Base-by-base conservation (phyloP, 345 rosid species). In the Brassica carinata region DNA sequence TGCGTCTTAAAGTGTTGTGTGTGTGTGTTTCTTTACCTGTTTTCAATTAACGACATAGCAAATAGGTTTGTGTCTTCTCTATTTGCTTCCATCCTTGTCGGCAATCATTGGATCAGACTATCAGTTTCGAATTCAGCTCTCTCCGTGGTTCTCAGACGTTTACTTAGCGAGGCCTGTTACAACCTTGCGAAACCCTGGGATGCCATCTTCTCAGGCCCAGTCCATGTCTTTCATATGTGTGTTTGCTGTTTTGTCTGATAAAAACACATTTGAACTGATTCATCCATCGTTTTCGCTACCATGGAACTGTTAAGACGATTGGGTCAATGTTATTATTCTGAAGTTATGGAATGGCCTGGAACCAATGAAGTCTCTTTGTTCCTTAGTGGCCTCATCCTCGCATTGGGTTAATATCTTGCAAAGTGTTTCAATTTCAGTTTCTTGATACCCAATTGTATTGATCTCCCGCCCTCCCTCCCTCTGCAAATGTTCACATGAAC, bases 161-260 rank as follows among this genome's bases (percentile, higher is more conserved):
- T 90, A 62, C 70, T 94, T 11, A 92, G 92, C 87, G 70, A 84
- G 97, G 26, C 98, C 98, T 17, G 72, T 38, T 66, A 34, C 93
- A 26, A 86, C 85, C 7, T 43, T 58, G 27, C 85, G 89, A 72
- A 86, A 94, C 81, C 96, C 98, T 0, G 97, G 97, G 70, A 94
- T 94, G 97, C 98, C 97, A 59, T 94, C 98, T 67, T 85, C 97
- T 61, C 98, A 94, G 67, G 98, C 96, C 0, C 96, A 90, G 55
- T 86, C 90, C 80, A 85, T 94, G 77, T 90, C 89, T 83, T 94
- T 84, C 88, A 85, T 81, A 19, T 83, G 85, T 33, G 72, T 83
- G 1, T 90, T 85, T 72, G 67, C 82, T 69, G 75, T 87, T 67
- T 66, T 86, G 13, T 88, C 96, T 23, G 69, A 94, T 93, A 30